Percentiles rank a stretch among this genome's conserved stretches.
These are phyloP conservation scores for Endoconidiophora laricicola DNA, from an alignment of 2,329 filamentous ascomycete genomes.

Conservation along the genomic window DNA sequence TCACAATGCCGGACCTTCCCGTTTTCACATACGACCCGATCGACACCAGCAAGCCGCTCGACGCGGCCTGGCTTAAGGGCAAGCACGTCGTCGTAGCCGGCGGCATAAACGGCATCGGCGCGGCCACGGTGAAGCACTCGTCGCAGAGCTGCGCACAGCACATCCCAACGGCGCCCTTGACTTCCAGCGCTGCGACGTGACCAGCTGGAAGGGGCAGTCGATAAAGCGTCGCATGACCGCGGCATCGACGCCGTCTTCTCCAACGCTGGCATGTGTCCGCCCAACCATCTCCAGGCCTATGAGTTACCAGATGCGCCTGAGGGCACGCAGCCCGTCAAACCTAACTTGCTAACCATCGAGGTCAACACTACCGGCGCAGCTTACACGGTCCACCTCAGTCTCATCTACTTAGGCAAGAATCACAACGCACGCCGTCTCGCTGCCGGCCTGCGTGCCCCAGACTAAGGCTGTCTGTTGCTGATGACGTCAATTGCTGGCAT, in stretches of 20 bases:
- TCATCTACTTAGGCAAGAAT: conserved; percentile 33
- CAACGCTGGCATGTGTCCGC: conserved; percentile 43
- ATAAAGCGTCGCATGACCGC: conserved; percentile 31
- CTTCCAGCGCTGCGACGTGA: conserved; percentile 48
- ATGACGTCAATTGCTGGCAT: conserved; percentile 45
- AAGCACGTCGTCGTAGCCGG: conserved; percentile 49
- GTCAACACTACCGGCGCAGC: conserved; percentile 48
- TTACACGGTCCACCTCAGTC: conserved; percentile 48
- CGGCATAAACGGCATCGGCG: conserved; percentile 44
- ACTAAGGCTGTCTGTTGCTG: conserved; percentile 38
- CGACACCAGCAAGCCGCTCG: conserved; percentile 28
- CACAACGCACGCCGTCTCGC: conserved; percentile 15
- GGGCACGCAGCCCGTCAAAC: conserved; percentile 24
- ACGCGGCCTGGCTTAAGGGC: conserved; percentile 27
- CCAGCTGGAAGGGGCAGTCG: conserved; percentile 42
- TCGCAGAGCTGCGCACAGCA: conserved; percentile 31
- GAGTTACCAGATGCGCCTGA: conserved; percentile 31
- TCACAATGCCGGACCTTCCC: no score
- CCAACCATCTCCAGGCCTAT: conserved; percentile 21
- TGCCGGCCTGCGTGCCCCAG: conserved; percentile 24
- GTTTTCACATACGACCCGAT: conserved; percentile 21
- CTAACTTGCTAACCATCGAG: conserved; percentile 36
- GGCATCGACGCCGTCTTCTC: conserved; percentile 48
- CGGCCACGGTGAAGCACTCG: conserved; percentile 35
- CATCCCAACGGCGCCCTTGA: conserved; percentile 28